Percentiles rank a stretch among this genome's conserved stretches.
Conservation (phyloP, 2,329 filamentous ascomycete genomes). For the Colletotrichum chrysophilum region DNA sequence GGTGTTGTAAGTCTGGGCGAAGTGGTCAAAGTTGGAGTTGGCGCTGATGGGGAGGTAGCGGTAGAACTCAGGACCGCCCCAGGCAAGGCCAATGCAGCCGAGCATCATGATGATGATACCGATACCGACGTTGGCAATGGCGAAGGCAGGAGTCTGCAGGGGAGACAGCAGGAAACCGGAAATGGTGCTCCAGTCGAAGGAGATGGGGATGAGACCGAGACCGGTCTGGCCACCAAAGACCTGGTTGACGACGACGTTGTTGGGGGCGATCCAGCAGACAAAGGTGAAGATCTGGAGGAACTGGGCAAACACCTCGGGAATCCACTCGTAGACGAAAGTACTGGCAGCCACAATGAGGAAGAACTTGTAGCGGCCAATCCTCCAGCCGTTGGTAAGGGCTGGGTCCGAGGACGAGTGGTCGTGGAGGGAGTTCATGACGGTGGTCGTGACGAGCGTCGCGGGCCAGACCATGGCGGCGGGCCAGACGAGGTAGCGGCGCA, state of each 20-base stretch:
- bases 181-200: constrained; percentile 58
- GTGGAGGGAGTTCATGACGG: constrained; percentile 54
- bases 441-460: constrained; percentile 57
- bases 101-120: constrained; percentile 61
- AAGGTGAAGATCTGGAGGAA: constrained; percentile 56
- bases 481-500: constrained; percentile 57
- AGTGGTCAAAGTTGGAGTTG: constrained; percentile 66
- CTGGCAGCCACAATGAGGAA: constrained; percentile 62
- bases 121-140: constrained; percentile 59
- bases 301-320: constrained; percentile 17
- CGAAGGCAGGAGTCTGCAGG: constrained; percentile 57
- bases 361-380: constrained; percentile 65
- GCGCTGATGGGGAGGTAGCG: constrained; percentile 54
- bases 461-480: constrained; percentile 66
- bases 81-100: constrained; percentile 54
- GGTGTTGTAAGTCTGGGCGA: constrained; percentile 63
- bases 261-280: constrained; percentile 65
- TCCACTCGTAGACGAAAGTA: constrained; percentile 47
- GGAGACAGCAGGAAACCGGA: constrained; percentile 56
- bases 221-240: constrained; percentile 65
- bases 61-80: constrained; percentile 48
- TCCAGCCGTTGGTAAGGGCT: constrained; percentile 63
- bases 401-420: constrained; percentile 52
- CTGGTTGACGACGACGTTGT: constrained; percentile 65
- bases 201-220: constrained; percentile 64